phyloP scores from a whole-genome alignment of 345 rosid genomes.

The Brassica rapa region DNA sequence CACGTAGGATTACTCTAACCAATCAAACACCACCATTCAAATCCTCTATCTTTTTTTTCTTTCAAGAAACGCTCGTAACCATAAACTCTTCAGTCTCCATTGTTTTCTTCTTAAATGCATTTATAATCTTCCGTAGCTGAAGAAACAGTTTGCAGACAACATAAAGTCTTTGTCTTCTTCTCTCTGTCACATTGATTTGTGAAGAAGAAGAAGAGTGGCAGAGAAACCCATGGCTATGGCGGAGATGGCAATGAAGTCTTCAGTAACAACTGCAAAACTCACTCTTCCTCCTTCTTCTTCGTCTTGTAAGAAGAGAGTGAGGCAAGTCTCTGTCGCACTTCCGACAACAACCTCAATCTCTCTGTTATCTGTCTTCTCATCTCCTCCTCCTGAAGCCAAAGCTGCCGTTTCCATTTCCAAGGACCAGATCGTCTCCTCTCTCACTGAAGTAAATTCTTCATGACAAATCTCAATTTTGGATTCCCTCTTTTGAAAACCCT shows the following conservation, averaged over 20 bases:
- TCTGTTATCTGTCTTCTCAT: slow-evolving; percentile 54
- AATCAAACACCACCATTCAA: slow-evolving; percentile 23
- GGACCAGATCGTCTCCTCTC: slow-evolving; percentile 85
- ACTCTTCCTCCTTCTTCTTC: slow-evolving; percentile 42
- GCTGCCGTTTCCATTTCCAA: slow-evolving; percentile 63
- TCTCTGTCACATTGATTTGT: slow-evolving; percentile 26
- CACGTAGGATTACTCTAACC: slow-evolving; percentile 36
- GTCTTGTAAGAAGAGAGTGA: slow-evolving; percentile 43
- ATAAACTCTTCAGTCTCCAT: slow-evolving; percentile 16
- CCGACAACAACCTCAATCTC: slow-evolving; percentile 68
- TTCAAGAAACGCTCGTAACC: slow-evolving; percentile 13
- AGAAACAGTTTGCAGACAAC: slow-evolving; percentile 31
- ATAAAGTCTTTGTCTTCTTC: slow-evolving; percentile 28
- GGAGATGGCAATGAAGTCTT: slow-evolving; percentile 63
- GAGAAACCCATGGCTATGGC: slow-evolving; percentile 39
- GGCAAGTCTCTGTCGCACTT: slow-evolving; percentile 51
- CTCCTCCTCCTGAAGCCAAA: slow-evolving; percentile 64
- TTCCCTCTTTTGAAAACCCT: background rate
- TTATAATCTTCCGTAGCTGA: slow-evolving; percentile 13
- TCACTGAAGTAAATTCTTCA: slow-evolving; percentile 56
- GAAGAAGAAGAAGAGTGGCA: slow-evolving; percentile 24
- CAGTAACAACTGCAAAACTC: slow-evolving; percentile 49
- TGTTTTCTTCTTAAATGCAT: background rate
- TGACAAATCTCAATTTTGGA: background rate
- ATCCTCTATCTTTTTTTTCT: slow-evolving; percentile 1